Percentiles rank a stretch among this genome's conserved stretches.
Conservation (phyloP, 805 yeast genomes). For the Pichia occidentalis region DNA sequence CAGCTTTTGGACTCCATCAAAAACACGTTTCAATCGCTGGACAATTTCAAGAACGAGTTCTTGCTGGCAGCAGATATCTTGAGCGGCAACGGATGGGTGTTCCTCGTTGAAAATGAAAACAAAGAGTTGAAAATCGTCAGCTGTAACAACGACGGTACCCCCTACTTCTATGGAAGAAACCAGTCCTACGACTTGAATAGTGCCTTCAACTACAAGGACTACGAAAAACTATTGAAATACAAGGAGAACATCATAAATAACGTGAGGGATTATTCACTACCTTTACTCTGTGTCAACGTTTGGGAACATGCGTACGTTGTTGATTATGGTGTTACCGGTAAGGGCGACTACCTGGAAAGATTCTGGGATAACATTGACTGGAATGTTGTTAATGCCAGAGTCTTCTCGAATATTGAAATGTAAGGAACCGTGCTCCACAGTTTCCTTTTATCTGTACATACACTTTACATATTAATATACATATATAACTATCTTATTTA, state of each 20-base stretch:
- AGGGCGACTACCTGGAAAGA: constrained; percentile 64
- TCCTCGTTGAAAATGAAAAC: constrained; percentile 57
- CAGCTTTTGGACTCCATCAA: constrained; percentile 29
- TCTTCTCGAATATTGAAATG: constrained; percentile 21
- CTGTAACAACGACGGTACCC: constrained; percentile 72
- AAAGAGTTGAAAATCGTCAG: constrained; percentile 49
- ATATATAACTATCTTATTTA: not conserved
- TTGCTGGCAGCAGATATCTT: constrained; percentile 43
- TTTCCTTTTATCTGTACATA: not conserved
- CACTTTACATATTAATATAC: not conserved
- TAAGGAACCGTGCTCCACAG: constrained; percentile 2
- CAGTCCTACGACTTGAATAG: constrained; percentile 75
- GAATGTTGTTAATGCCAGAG: constrained; percentile 56
- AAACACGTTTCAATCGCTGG: constrained; percentile 37
- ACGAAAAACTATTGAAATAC: constrained; percentile 37
- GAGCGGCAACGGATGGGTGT: constrained; percentile 72
- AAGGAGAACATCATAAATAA: constrained; percentile 22
- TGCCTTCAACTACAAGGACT: constrained; percentile 52
- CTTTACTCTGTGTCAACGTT: constrained; percentile 68
- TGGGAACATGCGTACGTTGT: constrained; percentile 87
- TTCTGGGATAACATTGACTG: constrained; percentile 80
- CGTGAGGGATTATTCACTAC: constrained; percentile 58
- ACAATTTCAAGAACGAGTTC: constrained; percentile 45
- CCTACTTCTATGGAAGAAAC: constrained; percentile 60
- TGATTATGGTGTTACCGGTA: constrained; percentile 79